Percentiles rank a stretch among this genome's conserved stretches.
These are phyloP conservation scores for Phytophthora tentaculata DNA, from an alignment of 352 stramenopile genomes.

Conservation along the genomic window DNA sequence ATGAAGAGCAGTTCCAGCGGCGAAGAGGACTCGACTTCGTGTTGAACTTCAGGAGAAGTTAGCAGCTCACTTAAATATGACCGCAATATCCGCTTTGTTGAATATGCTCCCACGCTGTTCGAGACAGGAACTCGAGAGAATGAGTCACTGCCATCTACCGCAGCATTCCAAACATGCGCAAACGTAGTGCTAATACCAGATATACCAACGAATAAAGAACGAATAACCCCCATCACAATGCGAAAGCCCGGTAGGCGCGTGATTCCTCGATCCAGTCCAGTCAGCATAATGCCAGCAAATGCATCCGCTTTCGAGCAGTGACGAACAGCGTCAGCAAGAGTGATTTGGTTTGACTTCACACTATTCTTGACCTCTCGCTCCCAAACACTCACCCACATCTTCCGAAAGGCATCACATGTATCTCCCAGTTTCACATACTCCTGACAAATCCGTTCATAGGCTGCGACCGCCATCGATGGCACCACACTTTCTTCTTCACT, in stretches of 20 bases:
- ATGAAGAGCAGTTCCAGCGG: constrained; percentile 27
- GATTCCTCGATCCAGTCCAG: background rate
- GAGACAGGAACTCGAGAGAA: background rate
- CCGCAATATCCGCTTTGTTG: constrained; percentile 27
- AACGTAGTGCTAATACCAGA: constrained; percentile 27
- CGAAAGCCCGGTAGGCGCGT: constrained; percentile 36
- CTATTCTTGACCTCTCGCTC: constrained; percentile 34
- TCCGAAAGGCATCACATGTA: constrained; percentile 2
- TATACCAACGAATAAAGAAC: constrained; percentile 16
- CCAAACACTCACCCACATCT: constrained; percentile 47
- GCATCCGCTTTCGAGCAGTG: constrained; percentile 47
- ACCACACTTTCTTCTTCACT: constrained; percentile 1
- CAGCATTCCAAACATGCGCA: constrained; percentile 22
- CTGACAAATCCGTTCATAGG: constrained; percentile 28
- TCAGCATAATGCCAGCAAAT: constrained; percentile 27
- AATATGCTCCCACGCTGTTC: background rate
- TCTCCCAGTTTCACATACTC: background rate
- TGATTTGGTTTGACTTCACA: constrained; percentile 11
- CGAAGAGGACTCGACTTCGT: constrained; percentile 3
- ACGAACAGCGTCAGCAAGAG: constrained; percentile 30
- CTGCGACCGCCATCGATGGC: constrained; percentile 13
- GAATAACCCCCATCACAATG: constrained; percentile 30
- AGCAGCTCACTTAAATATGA: constrained; percentile 39
- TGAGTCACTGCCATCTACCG: background rate
- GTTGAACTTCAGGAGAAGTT: background rate